Base-by-base conservation (phyloP, 1,284 basidiomycete genomes). In the Irpex lacteus region DNA sequence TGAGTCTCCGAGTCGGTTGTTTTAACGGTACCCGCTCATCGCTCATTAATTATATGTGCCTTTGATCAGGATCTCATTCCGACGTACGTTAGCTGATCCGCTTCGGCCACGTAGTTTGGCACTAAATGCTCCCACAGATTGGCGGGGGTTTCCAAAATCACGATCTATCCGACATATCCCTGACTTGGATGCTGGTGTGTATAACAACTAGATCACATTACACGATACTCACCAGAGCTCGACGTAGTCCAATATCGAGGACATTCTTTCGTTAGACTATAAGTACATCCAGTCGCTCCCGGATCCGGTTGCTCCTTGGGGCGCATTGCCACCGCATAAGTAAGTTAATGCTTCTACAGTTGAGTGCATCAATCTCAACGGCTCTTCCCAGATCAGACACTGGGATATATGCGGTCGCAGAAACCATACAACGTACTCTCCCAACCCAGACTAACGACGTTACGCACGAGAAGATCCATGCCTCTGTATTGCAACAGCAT, bases 101-200 rank as follows among this genome's bases (percentile, higher is more conserved):
- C 44, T 60, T 52, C 32, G 11, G 15, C 15, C 57, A 32, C 18
- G 4, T 15, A n/a, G 34, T 32, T 26, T 11, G 7, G 19, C 26
- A 40, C 60, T 55, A 37, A 32, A n/a, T 1, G 26, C 8, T 53
- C 19, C 15, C 36, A 19, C 66, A 90, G 88, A 81, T 90, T 60
- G 89, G 89, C 44, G 89, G 89, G 21, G 89, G 89, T 38, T 91
- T 85, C 74, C 71, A 79, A 36, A 78, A 84, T 53, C 89, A 89
- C 70, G 89, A 91, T 68, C 72, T 91, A n/a, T 80, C 89, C 0
- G 87, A 90, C 69, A 58, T 90, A 40, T 81, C 86, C 4, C 75
- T 91, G 50, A 77, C 78, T 52, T 91, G 89, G 89, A 89, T 91
- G 86, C 80, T 81, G 60, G 87, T 88, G 68, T 52, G 82, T 32